A percentile compares a stretch with the other conserved stretches of the same genome.
phyloP scores from a whole-genome alignment of 331 rosid species.

The Ulmus americana region DNA sequence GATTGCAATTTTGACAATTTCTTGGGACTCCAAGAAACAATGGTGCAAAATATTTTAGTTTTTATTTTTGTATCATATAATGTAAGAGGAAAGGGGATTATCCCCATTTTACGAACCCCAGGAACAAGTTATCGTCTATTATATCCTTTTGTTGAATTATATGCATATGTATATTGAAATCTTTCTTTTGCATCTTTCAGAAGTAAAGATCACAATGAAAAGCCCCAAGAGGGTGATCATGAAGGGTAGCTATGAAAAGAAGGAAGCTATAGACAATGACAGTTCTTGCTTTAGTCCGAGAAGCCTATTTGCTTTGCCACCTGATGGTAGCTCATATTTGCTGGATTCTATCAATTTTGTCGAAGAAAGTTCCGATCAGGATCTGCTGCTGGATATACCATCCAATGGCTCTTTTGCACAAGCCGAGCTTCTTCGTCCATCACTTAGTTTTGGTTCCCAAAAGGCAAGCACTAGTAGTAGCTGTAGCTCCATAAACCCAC shows the following conservation, averaged over 20 bases:
- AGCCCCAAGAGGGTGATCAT: slow-evolving; percentile 63
- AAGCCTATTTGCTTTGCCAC: slow-evolving; percentile 75
- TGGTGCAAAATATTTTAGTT: too few relatives aligned
- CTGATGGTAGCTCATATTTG: slow-evolving; percentile 69
- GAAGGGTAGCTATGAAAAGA: slow-evolving; percentile 50
- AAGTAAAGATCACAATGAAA: slow-evolving; percentile 62
- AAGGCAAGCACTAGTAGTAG: slow-evolving; percentile 80
- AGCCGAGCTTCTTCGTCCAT: slow-evolving; percentile 79
- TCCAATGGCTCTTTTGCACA: slow-evolving; percentile 74
- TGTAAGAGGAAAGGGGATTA: too few relatives aligned
- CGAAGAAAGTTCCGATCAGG: slow-evolving; percentile 69
- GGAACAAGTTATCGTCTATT: too few relatives aligned
- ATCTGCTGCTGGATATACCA: slow-evolving; percentile 77
- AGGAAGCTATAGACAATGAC: slow-evolving; percentile 55
- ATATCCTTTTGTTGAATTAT: too few relatives aligned
- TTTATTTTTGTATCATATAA: too few relatives aligned
- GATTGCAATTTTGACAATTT: too few relatives aligned
- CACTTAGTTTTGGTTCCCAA: slow-evolving; percentile 47
- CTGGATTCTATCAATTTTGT: slow-evolving; percentile 57
- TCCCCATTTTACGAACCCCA: too few relatives aligned
- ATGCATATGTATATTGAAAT: slow-evolving; percentile 15
- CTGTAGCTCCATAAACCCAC: slow-evolving; percentile 64
- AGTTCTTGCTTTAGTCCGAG: slow-evolving; percentile 74
- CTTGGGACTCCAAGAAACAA: too few relatives aligned
- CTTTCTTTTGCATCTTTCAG: slow-evolving; percentile 43